A percentile compares a stretch with the other conserved stretches of the same genome.
These are phyloP conservation scores for Thelonectria olida DNA, from an alignment of 2,329 filamentous ascomycete genomes.

Conservation along the genomic window DNA sequence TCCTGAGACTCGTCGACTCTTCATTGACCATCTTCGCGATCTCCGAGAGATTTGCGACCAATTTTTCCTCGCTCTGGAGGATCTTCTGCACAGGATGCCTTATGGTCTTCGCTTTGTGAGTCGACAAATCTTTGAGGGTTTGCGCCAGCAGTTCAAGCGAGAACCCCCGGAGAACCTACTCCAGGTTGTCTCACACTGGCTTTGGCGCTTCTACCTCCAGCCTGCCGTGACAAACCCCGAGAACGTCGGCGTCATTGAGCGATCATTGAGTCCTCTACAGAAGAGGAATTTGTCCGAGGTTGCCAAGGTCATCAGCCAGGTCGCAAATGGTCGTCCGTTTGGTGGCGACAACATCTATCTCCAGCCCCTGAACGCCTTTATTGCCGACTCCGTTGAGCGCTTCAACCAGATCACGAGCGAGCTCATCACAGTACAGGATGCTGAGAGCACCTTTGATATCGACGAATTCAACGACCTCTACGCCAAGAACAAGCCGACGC, in stretches of 20 bases:
- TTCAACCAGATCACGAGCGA: constrained; percentile 79
- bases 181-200: constrained; percentile 87
- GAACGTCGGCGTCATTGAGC: constrained; percentile 91
- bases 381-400: constrained; percentile 84
- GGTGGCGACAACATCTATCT: constrained; percentile 95
- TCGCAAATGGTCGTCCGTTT: constrained; percentile 88
- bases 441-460: constrained; percentile 94
- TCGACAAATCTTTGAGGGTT: constrained; percentile 82
- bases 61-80: constrained; percentile 83
- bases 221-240: constrained; percentile 90
- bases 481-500: constrained; percentile 91
- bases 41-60: constrained; percentile 94
- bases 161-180: constrained; percentile 82
- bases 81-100: constrained; percentile 86
- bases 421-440: constrained; percentile 84
- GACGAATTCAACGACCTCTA: constrained; percentile 99
- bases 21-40: constrained; percentile 94
- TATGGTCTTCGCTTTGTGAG: constrained; percentile 92
- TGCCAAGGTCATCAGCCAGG: constrained; percentile 88
- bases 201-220: constrained; percentile 94
- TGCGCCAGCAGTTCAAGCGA: constrained; percentile 79
- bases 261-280: constrained; percentile 86
- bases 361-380: constrained; percentile 91
- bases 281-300: constrained; percentile 93
- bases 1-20: constrained; percentile 88